phyloP scores from a whole-genome alignment of 2,329 filamentous ascomycete species.

The Colletotrichum falcatum region DNA sequence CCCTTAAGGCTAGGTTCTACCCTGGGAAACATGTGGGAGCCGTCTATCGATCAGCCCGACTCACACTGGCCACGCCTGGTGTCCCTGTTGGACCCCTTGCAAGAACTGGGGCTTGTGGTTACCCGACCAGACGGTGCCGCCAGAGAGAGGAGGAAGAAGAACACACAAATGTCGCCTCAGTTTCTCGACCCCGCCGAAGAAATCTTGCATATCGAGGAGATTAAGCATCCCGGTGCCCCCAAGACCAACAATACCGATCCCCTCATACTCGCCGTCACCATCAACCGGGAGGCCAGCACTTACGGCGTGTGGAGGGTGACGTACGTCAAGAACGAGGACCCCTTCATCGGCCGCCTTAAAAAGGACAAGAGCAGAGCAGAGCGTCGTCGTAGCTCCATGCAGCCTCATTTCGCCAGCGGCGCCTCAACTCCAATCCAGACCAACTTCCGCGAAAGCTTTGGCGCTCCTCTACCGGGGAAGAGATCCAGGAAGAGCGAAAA shows the following conservation, averaged over 20 bases:
- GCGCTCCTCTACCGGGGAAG: constrained; percentile 67
- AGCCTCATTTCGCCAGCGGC: constrained; percentile 77
- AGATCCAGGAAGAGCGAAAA: constrained; percentile 64
- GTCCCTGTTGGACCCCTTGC: constrained; percentile 85
- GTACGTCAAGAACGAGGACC: constrained; percentile 78
- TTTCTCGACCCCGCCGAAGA: constrained; percentile 84
- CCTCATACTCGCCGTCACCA: constrained; percentile 82
- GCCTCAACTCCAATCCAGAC: constrained; percentile 81
- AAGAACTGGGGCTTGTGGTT: constrained; percentile 87
- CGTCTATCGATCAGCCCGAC: constrained; percentile 63
- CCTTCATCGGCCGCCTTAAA: constrained; percentile 60
- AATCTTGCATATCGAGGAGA: constrained; percentile 82
- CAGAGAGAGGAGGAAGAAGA: constrained; percentile 54
- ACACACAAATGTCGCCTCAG: constrained; percentile 55
- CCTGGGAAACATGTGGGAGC: constrained; percentile 69
- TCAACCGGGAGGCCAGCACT: constrained; percentile 79
- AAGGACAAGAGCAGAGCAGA: constrained; percentile 60
- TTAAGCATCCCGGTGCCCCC: constrained; percentile 63
- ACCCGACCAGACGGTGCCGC: constrained; percentile 61
- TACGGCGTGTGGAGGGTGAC: constrained; percentile 89
- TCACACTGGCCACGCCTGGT: constrained; percentile 81
- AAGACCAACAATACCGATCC: constrained; percentile 56
- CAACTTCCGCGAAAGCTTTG: constrained; percentile 82
- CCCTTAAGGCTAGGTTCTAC: constrained; percentile 65
- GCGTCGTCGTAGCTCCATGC: constrained; percentile 72